Conservation (phyloP, 2,329 filamentous ascomycete genomes). For the Fusarium cicatricum region DNA sequence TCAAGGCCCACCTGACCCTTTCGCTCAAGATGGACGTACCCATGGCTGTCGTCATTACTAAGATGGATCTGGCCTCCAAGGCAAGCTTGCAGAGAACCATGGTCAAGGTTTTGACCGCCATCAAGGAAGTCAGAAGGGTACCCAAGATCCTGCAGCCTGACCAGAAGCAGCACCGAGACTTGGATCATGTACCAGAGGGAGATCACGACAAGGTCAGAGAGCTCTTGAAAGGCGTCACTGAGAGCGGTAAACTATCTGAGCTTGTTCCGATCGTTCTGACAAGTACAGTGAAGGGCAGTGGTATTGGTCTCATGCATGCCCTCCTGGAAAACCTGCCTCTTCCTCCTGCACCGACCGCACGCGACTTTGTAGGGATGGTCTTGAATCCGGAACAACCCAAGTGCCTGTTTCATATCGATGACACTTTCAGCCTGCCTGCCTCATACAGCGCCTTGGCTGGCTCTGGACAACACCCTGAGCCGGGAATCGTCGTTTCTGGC, state of each 20-base stretch:
- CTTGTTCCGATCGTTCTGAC: slow-evolving; percentile 87
- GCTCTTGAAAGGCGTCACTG: slow-evolving; percentile 60
- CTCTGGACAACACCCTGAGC: slow-evolving; percentile 44
- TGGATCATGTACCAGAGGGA: slow-evolving; percentile 63
- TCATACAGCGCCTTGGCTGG: slow-evolving; percentile 54
- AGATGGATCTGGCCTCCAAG: slow-evolving; percentile 85
- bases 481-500: slow-evolving; percentile 82
- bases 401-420: slow-evolving; percentile 87
- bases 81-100: slow-evolving; percentile 74
- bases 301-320: slow-evolving; percentile 83
- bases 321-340: slow-evolving; percentile 80
- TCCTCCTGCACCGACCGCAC: slow-evolving; percentile 61
- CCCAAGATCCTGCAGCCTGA: slow-evolving; percentile 76
- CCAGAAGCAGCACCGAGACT: slow-evolving; percentile 56
- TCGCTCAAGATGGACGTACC: slow-evolving; percentile 83
- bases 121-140: slow-evolving; percentile 78
- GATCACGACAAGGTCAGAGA: slow-evolving; percentile 68
- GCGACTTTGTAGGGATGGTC: slow-evolving; percentile 62
- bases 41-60: slow-evolving; percentile 85
- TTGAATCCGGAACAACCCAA: slow-evolving; percentile 67
- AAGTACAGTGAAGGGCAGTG: slow-evolving; percentile 84
- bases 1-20: slow-evolving; percentile 81
- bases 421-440: slow-evolving; percentile 80
- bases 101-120: slow-evolving; percentile 74
- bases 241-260: slow-evolving; percentile 52